Evolutionary conservation across 768 basidiomycete genomes (phyloP), one percentile per base, ranked within the genome.

Genomic region (Lanmaoa pseudosensibilis): DNA sequence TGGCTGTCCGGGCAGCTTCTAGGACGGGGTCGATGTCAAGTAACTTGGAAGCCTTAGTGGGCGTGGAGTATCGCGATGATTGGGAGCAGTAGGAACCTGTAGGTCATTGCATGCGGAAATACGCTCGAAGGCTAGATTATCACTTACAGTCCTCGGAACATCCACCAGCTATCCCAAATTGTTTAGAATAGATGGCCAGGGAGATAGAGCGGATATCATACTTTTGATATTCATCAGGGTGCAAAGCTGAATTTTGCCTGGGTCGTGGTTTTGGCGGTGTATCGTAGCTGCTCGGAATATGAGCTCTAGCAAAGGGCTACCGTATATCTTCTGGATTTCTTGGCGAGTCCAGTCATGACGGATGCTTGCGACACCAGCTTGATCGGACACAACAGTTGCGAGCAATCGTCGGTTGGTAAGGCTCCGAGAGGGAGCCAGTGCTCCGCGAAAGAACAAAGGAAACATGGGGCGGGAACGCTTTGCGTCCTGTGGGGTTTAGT

Each of bases 151-250:
- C 94, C 75, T 98, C 96, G 44, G 87, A 82, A 67, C 96, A 98
- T 54, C 96, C 96, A 34, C 96, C 96, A 62, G 92, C 94, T 95
- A 66, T 30, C 37, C 46, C 51, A 19, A 30, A 58, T 48, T 52
- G 46, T 57, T 65, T 15, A 58, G 56, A 41, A 45, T 5, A 27
- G 32, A 46, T 7, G 38, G 36, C 34, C 13, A 48, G 46, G 67
- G 59, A 64, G 63, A 69, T 69, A 71, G 51, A 64, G 63, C 55
- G 65, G 52, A 46, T 57, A n/a, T 36, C 88, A 62, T 73, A 92
- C 94, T 94, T 75, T 98, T 98, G 74, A 98, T 98, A 71, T 98
- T 98, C 90, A 98, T 94, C 32, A 98, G 80, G 5, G 96, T 98
- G 65, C 95, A 98, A 33, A 98, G 81, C 74, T 98, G 96, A 32